Base-by-base conservation (phyloP, 306 rosid genomes). In the Senna tora region DNA sequence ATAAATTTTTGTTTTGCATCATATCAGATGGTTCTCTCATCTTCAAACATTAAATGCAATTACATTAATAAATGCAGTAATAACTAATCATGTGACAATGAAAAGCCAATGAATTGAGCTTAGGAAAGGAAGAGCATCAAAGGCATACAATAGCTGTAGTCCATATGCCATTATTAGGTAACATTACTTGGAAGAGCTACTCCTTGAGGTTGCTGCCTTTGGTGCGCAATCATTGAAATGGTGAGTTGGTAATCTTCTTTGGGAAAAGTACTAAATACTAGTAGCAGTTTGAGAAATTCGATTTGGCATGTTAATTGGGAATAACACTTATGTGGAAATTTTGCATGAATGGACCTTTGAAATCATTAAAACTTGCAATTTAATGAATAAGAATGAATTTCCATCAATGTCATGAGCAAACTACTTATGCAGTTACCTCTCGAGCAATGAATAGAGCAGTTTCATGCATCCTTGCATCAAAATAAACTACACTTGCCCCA, bases 361-460 rank as follows among this genome's bases (percentile, higher is more conserved):
- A 65, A 64, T 21, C 30, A 68, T 12, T 14, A 13, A 42, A n/a
- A 34, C 13, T 20, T 6, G 50, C 15, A 51, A 14, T 49, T 50
- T 32, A 52, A 36, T 52, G 17, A 19, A 49, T 19, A 20, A 19
- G 53, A 5, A 12, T 52, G 38, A 20, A 15, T 36, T 33, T 69
- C 13, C 49, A 33, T 30, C 19, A 68, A 50, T 17, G 10, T 33
- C 20, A 36, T 51, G 51, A 53, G 59, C 63, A 69, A 62, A 60
- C 59, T 55, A 61, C 54, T 20, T 38, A 67, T 17, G 30, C 33
- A 69, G 47, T 71, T 82, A 94, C 99, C 97, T 95, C 96, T 75
- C 81, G 84, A 61, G 96, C 97, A 71, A 91, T 81, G 82, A 88
- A 51, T 73, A 91, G 79, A 79, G 97, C 96, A 79, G 79, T 89